Conservation (phyloP, 2,329 filamentous ascomycete genomes). For the Verticillium zaregamsianum region DNA sequence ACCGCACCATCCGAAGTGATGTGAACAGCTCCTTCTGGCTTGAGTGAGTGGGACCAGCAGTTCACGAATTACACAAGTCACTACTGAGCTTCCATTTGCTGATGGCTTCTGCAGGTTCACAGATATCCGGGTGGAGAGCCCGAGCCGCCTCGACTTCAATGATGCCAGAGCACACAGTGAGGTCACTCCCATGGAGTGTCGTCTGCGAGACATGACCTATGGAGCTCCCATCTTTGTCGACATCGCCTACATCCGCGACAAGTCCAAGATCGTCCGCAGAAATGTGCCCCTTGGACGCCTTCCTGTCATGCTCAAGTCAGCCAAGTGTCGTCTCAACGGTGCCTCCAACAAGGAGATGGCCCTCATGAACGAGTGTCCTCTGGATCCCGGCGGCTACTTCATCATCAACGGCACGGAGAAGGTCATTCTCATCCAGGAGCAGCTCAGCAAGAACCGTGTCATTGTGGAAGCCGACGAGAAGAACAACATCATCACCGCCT, state of each 20-base stretch:
- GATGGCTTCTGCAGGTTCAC: conserved; percentile 50
- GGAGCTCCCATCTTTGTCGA: conserved; percentile 91
- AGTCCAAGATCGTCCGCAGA: conserved; percentile 67
- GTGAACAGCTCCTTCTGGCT: conserved; percentile 91
- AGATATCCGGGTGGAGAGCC: conserved; percentile 81
- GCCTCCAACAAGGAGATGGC: conserved; percentile 89
- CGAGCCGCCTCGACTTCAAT: conserved; percentile 73
- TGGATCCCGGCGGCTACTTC: conserved; percentile 97
- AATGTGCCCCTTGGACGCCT: conserved; percentile 82
- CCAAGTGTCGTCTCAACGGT: conserved; percentile 80
- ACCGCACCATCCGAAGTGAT: conserved; percentile 84
- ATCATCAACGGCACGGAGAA: conserved; percentile 98
- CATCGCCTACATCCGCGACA: conserved; percentile 82
- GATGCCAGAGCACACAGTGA: conserved; percentile 65
- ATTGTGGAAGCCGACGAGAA: conserved; percentile 92
- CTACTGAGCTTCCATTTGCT: not conserved
- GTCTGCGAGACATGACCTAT: conserved; percentile 96
- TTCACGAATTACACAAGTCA: not conserved
- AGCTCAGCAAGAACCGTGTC: conserved; percentile 97
- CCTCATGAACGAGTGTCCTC: conserved; percentile 86
- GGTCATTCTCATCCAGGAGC: conserved; percentile 96
- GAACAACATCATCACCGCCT: conserved; percentile 91
- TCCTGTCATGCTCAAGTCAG: conserved; percentile 95
- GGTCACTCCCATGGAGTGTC: conserved; percentile 94
- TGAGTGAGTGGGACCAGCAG: conserved; percentile 42